Conservation (phyloP, 192 early-diverging fungal genomes). For the Coemansia sp. region DNA sequence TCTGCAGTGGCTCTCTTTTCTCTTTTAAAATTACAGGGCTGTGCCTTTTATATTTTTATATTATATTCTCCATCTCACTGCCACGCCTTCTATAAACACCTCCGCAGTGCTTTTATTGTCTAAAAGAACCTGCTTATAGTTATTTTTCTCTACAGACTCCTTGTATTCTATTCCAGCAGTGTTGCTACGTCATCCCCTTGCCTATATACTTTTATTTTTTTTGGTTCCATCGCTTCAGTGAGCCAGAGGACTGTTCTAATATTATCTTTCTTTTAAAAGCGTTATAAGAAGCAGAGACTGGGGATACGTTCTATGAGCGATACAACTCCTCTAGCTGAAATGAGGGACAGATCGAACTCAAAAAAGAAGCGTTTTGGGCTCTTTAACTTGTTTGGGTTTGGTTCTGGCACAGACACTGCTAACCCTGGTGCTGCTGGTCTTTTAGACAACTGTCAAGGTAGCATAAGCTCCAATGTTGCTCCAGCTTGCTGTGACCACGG, state of each 20-base stretch:
- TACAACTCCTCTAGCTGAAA: slow-evolving; percentile 6
- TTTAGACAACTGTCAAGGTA: slow-evolving; percentile 12
- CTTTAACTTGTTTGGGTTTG: slow-evolving; percentile 48
- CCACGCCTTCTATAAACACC: too few relatives aligned
- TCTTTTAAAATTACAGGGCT: too few relatives aligned
- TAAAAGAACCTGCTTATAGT: too few relatives aligned
- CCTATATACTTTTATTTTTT: too few relatives aligned
- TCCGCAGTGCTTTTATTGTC: too few relatives aligned
- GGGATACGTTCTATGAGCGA: slow-evolving; percentile 18
- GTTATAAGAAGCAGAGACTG: background rate
- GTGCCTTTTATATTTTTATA: too few relatives aligned
- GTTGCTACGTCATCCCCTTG: too few relatives aligned
- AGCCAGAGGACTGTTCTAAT: background rate
- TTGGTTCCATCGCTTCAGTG: too few relatives aligned
- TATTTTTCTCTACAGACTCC: too few relatives aligned
- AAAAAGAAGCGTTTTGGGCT: slow-evolving; percentile 42
- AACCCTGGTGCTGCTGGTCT: background rate
- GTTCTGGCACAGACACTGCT: slow-evolving; percentile 12
- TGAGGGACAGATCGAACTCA: slow-evolving; percentile 22
- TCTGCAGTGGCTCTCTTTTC: too few relatives aligned
- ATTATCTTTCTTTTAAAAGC: background rate
- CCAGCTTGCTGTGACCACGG: background rate
- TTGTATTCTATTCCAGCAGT: too few relatives aligned
- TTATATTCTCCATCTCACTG: too few relatives aligned
- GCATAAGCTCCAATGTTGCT: slow-evolving; percentile 3